phyloP scores from a whole-genome alignment of 169 alveolate genomes.

The Toxoplasma gondii region DNA sequence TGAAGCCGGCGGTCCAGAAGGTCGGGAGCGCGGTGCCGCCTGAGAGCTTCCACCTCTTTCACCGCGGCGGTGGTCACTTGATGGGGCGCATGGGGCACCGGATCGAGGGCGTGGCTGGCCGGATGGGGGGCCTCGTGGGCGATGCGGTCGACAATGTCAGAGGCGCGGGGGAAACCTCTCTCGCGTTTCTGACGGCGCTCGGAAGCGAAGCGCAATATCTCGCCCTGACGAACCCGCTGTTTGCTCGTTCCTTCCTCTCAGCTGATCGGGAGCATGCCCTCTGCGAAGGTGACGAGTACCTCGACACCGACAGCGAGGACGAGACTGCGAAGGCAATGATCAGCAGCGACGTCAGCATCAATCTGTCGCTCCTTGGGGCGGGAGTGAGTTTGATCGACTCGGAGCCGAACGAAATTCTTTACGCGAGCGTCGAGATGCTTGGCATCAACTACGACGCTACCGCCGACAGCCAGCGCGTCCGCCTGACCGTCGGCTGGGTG shows the following conservation, averaged over 20 bases:
- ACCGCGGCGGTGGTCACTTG: not conserved
- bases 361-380: slow-evolving; percentile 37
- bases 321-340: not conserved
- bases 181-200: not conserved
- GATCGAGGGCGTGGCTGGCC: not conserved
- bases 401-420: slow-evolving; percentile 53
- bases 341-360: slow-evolving; percentile 35
- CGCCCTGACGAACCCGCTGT: not conserved
- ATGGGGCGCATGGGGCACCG: not conserved
- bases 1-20: not conserved
- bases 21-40: not conserved
- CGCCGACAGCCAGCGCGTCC: slow-evolving; percentile 35
- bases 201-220: not conserved
- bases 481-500: slow-evolving; percentile 53
- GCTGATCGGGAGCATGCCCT: not conserved
- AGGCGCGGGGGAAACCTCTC: not conserved
- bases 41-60: not conserved
- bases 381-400: slow-evolving; percentile 55
- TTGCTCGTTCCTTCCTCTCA: not conserved
- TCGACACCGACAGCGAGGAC: not conserved
- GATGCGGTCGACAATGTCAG: not conserved
- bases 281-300: not conserved
- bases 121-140: not conserved
- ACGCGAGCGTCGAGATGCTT: slow-evolving; percentile 38
- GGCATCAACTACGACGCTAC: not conserved